Evolutionary conservation across 139 green algal species (phyloP).

Genomic region (Dunaliella primolecta): DNA sequence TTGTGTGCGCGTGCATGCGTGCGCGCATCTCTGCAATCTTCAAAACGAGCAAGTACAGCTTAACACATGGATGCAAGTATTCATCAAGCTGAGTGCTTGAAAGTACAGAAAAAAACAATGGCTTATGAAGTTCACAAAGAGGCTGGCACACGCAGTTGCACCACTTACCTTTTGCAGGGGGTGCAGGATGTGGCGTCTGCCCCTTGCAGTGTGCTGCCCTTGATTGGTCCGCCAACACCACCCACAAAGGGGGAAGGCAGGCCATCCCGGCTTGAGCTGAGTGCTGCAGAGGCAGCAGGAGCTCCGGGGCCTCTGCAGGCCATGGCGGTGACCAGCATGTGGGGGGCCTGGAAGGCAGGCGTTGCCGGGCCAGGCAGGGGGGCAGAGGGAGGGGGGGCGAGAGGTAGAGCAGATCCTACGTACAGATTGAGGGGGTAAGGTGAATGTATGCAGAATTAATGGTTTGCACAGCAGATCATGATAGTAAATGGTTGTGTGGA

Average conservation of each 20-base stretch:
- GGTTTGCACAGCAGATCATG: too few relatives aligned
- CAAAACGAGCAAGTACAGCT: not conserved
- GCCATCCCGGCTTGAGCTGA: not conserved
- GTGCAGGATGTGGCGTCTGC: not conserved
- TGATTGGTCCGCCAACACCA: not conserved
- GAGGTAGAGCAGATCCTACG: too few relatives aligned
- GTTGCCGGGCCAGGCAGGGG: constrained; percentile 55
- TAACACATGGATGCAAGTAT: not conserved
- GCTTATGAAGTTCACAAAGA: too few relatives aligned
- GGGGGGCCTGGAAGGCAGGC: constrained; percentile 49
- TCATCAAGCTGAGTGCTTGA: too few relatives aligned
- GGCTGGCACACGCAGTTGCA: too few relatives aligned
- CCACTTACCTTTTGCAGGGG: not conserved
- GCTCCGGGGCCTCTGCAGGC: not conserved
- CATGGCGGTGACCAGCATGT: not conserved
- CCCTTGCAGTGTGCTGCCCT: not conserved
- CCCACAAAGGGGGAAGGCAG: not conserved
- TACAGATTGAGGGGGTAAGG: too few relatives aligned
- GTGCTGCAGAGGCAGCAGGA: not conserved
- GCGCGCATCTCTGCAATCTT: not conserved
- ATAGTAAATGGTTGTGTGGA: too few relatives aligned
- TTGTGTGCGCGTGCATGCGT: too few relatives aligned
- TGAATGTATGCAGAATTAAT: too few relatives aligned
- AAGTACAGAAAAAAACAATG: too few relatives aligned
- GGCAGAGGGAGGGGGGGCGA: constrained; percentile 44